phyloP scores from a whole-genome alignment of 2,329 filamentous ascomycete species.

The Colletotrichum abscissum region DNA sequence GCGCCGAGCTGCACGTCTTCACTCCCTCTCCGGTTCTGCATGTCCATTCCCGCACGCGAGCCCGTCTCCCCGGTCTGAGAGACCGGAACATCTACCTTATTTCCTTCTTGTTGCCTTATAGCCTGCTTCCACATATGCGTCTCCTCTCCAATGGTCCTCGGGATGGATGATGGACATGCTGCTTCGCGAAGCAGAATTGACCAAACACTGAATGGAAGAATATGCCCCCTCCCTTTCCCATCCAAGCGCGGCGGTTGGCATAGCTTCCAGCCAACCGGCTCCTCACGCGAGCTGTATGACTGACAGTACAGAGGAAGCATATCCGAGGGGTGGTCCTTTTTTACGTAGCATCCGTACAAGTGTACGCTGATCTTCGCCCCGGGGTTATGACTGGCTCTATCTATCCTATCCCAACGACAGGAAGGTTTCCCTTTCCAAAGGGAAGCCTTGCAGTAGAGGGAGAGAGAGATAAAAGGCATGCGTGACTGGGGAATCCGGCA shows the following conservation, averaged over 20 bases:
- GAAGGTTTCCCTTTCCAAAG: neutral
- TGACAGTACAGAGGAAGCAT: constrained; percentile 14
- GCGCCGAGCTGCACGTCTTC: constrained; percentile 19
- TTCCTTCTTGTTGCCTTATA: neutral
- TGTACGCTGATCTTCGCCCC: neutral
- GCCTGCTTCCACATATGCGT: neutral
- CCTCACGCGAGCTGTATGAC: constrained; percentile 4
- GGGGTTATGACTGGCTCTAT: neutral
- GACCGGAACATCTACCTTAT: constrained; percentile 5
- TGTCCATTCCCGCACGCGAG: constrained; percentile 2
- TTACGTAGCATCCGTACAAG: neutral
- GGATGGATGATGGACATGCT: neutral
- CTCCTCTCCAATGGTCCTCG: neutral
- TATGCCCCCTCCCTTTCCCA: neutral
- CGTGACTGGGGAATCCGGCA: constrained; percentile 4
- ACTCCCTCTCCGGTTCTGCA: constrained; percentile 8
- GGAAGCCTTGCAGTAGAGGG: neutral
- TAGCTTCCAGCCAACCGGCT: constrained; percentile 22
- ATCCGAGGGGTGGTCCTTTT: constrained; percentile 4
- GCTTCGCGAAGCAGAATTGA: neutral
- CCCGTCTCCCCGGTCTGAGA: neutral
- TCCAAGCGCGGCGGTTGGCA: neutral
- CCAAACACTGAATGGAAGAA: neutral
- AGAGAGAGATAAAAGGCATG: neutral
- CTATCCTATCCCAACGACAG: neutral